phyloP scores from a whole-genome alignment of 208 protist species.

The Trypanosomatidae sp. region DNA sequence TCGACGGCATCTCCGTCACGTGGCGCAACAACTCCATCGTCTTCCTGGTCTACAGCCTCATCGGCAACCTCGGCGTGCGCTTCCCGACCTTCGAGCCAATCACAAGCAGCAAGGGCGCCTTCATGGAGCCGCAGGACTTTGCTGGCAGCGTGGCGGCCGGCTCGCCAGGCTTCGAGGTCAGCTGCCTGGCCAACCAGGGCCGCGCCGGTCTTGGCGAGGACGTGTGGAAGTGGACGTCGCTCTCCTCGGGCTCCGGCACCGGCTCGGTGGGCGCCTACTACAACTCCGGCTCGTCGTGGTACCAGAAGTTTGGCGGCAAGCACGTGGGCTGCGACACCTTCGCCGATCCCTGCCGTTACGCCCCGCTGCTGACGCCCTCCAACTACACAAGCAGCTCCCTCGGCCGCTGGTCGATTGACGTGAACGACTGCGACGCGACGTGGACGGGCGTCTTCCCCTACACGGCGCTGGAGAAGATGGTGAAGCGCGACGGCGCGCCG shows the following conservation, averaged over 20 bases:
- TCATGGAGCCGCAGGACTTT: constrained; percentile 67
- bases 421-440: constrained; percentile 81
- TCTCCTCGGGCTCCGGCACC: constrained; percentile 47
- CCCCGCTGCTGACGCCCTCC: constrained; percentile 74
- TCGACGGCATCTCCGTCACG: constrained; percentile 55
- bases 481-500: constrained; percentile 33
- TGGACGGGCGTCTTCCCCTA: constrained; percentile 81
- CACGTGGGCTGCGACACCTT: constrained; percentile 80
- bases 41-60: constrained; percentile 62
- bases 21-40: constrained; percentile 72
- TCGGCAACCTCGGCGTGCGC: constrained; percentile 79
- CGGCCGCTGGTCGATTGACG: constrained; percentile 62
- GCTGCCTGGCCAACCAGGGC: constrained; percentile 64
- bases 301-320: constrained; percentile 89
- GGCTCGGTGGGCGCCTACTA: constrained; percentile 69
- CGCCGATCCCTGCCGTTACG: constrained; percentile 69
- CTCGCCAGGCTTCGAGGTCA: too few relatives aligned
- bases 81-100: constrained; percentile 89
- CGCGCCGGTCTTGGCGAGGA: constrained; percentile 58
- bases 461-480: constrained; percentile 43
- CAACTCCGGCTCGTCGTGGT: constrained; percentile 64
- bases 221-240: constrained; percentile 65
- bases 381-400: constrained; percentile 29
- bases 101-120: too few relatives aligned
- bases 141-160: constrained; percentile 35